Conservation (phyloP, 306 rosid species). For the Pyrus pyrifolia region DNA sequence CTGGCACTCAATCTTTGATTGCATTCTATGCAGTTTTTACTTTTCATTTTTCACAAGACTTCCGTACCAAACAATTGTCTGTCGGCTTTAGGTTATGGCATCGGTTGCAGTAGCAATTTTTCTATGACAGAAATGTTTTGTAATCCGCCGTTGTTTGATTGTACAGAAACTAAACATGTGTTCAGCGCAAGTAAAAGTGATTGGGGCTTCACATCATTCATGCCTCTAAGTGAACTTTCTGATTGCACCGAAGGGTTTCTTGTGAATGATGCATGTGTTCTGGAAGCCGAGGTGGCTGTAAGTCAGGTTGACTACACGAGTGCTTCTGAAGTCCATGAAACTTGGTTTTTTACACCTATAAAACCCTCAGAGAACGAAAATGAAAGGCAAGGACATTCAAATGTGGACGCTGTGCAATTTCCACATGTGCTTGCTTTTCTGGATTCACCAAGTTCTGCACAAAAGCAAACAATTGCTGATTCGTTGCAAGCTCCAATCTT, state of each 20-base stretch:
- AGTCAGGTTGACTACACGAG: conserved; percentile 5
- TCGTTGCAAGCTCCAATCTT: background rate
- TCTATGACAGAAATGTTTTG: background rate
- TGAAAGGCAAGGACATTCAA: background rate
- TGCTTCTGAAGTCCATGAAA: background rate
- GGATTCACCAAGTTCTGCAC: background rate
- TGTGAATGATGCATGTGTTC: conserved; percentile 2
- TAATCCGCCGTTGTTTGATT: background rate
- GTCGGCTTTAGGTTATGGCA: too few relatives aligned
- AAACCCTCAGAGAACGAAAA: background rate
- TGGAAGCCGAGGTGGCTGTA: conserved; percentile 16
- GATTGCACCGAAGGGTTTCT: background rate
- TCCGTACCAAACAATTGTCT: too few relatives aligned
- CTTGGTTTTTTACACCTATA: background rate
- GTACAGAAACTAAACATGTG: conserved; percentile 7
- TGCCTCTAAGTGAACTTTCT: conserved; percentile 9
- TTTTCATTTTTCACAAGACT: too few relatives aligned
- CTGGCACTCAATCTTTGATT: too few relatives aligned
- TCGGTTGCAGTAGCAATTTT: too few relatives aligned
- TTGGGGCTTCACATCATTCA: conserved; percentile 17
- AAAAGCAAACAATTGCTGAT: background rate
- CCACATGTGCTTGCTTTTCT: background rate
- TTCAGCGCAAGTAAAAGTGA: conserved; percentile 7
- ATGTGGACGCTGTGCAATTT: background rate
- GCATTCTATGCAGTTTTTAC: too few relatives aligned